Base-by-base conservation (phyloP, 345 rosid genomes). In the Eucalyptus viminalis region DNA sequence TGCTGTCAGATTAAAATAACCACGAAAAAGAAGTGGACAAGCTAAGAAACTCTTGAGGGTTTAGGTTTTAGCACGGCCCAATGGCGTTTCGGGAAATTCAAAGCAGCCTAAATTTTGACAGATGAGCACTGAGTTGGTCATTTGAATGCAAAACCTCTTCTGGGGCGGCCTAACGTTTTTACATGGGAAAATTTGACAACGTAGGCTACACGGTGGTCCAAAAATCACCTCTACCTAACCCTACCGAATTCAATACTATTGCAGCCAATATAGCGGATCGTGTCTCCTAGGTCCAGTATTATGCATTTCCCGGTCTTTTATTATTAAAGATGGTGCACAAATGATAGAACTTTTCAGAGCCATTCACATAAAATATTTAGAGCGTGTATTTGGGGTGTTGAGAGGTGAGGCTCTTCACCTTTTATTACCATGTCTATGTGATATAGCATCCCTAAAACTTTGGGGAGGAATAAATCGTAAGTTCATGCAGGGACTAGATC, bases 401-500 rank as follows among this genome's bases (percentile, higher is more conserved):
- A 37, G 47, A 87, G 53, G 29, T 6, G 53, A 14, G 51, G 80
- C 44, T 34, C 15, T 37, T 40, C 47, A 25, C 29, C 85, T 40
- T 37, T 17, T 87, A 60, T 7, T 47, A 14, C 45, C 67, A 12
- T 14, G 40, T 29, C 34, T 49, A 5, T 81, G 47, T 37, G 29
- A 15, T 22, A 17, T 21, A 43, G 37, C n/a, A 51, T 34, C 49
- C 31, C n/a, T 34, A 3, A 86, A 56, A 89, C 25, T 43, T 15
- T 8, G 69, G 67, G 47, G 34, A 31, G 67, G 44, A 76, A 24
- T 80, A 24, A 88, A n/a, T 89, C 69, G 25, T 89, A 51, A 27
- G 34, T 86, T 54, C n/a, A 9, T 91, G 91, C 89, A 97, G 99
- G 99, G 99, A 45, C 92, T 98, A 65, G 99, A 98, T 93, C 99